Percentiles rank a stretch among this genome's conserved stretches.
These are phyloP conservation scores for Cicer chorassanicum DNA, from an alignment of 306 rosid genomes.

Conservation along the genomic window DNA sequence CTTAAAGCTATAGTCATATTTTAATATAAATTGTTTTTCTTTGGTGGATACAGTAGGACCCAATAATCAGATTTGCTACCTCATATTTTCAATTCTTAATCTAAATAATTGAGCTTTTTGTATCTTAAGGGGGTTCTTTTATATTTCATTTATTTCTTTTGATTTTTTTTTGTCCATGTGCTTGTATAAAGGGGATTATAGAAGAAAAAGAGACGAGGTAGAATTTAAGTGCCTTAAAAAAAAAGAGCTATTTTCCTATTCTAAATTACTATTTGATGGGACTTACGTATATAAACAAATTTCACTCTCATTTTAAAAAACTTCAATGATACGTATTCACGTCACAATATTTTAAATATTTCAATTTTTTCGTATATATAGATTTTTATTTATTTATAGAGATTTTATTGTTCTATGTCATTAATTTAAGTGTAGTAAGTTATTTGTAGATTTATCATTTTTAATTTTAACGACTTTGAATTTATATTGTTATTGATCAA, in stretches of 20 bases:
- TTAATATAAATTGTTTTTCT: conserved; percentile 25
- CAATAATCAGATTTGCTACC: conserved; percentile 37
- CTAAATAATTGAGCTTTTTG: conserved; percentile 19
- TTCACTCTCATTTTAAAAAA: too few relatives aligned
- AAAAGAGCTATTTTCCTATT: not conserved
- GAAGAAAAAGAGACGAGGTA: not conserved
- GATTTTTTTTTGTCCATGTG: not conserved
- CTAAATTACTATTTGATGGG: too few relatives aligned
- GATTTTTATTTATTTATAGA: too few relatives aligned
- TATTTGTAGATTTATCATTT: too few relatives aligned
- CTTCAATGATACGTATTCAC: too few relatives aligned
- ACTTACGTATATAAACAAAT: too few relatives aligned
- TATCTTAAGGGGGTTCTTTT: not conserved
- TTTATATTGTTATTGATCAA: too few relatives aligned
- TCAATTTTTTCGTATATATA: too few relatives aligned
- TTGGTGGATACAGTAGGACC: conserved; percentile 39
- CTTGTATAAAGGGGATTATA: conserved; percentile 2
- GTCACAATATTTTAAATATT: too few relatives aligned
- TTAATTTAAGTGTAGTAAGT: too few relatives aligned
- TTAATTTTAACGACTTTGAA: too few relatives aligned
- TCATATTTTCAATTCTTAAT: conserved; percentile 7
- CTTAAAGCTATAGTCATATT: conserved; percentile 22
- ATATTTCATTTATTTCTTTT: not conserved
- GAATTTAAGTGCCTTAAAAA: not conserved
- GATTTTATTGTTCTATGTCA: too few relatives aligned